Conservation (phyloP, 257 asterid species). For the Phtheirospermum japonicum region DNA sequence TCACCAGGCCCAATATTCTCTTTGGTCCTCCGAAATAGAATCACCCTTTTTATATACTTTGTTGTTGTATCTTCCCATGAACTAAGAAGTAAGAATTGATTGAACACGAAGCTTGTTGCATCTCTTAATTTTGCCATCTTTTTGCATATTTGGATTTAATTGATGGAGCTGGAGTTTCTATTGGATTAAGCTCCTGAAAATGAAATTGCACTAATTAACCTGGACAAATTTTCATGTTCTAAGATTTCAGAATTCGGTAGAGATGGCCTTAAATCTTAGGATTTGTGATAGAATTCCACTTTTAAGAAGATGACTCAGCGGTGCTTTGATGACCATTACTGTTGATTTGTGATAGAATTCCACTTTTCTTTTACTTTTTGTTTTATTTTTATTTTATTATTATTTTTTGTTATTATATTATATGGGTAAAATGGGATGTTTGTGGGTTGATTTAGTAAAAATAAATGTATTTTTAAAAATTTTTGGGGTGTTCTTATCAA, state of each 20-base stretch:
- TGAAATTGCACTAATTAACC: constrained; percentile 7
- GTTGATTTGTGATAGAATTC: too few relatives aligned
- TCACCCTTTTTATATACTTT: neutral
- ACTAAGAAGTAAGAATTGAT: neutral
- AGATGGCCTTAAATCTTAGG: neutral
- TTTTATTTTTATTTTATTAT: too few relatives aligned
- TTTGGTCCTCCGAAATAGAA: neutral
- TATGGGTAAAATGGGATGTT: too few relatives aligned
- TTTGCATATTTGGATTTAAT: neutral
- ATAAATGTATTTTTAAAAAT: too few relatives aligned
- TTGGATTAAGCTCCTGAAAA: neutral
- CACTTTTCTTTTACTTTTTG: too few relatives aligned
- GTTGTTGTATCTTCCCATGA: neutral
- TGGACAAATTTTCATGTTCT: neutral
- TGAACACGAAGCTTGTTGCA: neutral
- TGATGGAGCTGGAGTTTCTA: constrained; percentile 4
- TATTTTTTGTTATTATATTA: too few relatives aligned
- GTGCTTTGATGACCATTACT: neutral
- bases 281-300: constrained; percentile 4
- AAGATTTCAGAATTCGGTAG: neutral
- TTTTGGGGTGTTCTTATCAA: too few relatives aligned
- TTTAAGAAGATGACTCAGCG: constrained; percentile 2
- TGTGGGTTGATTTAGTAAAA: too few relatives aligned
- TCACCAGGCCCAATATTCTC: neutral
- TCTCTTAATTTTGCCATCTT: neutral